Percentiles rank a stretch among this genome's conserved stretches.
These are phyloP conservation scores for Mycena latifolia DNA, from an alignment of 768 basidiomycete species.

Conservation along the genomic window DNA sequence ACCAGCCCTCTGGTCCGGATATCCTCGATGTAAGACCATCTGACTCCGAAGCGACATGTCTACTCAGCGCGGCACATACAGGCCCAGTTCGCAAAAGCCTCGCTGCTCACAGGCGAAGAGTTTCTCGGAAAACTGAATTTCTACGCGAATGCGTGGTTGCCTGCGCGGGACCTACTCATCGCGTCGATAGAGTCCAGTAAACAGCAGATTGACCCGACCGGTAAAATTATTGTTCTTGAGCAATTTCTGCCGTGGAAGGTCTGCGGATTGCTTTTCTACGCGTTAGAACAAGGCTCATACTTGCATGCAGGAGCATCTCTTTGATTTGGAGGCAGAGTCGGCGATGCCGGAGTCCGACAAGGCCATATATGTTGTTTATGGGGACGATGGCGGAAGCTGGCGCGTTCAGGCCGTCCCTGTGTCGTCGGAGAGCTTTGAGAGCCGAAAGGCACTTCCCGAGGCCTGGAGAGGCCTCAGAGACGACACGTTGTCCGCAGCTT, in stretches of 20 bases:
- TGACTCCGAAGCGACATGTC: conserved; percentile 7
- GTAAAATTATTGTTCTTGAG: conserved; percentile 85
- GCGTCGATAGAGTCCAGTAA: conserved; percentile 69
- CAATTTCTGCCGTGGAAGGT: conserved; percentile 93
- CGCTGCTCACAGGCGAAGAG: conserved; percentile 85
- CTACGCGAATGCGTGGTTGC: conserved; percentile 92
- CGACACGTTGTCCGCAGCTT: conserved; percentile 77
- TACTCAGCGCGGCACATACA: conserved; percentile 42
- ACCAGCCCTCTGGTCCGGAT: conserved; percentile 76
- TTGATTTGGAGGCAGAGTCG: conserved; percentile 81
- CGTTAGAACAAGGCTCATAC: background rate
- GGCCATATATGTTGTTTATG: conserved; percentile 90
- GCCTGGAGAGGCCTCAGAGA: conserved; percentile 94
- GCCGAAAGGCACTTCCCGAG: conserved; percentile 93
- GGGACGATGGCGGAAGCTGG: conserved; percentile 88
- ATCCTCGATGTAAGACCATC: conserved; percentile 74
- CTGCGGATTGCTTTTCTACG: conserved; percentile 24
- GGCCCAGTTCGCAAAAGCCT: conserved; percentile 84
- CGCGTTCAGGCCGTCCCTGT: conserved; percentile 93
- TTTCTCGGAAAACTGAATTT: conserved; percentile 85
- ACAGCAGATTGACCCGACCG: conserved; percentile 73
- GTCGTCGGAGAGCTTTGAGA: conserved; percentile 86
- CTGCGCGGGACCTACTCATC: conserved; percentile 85
- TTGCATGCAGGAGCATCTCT: conserved; percentile 83
- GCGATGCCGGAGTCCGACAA: conserved; percentile 58